Base-by-base conservation (phyloP, 225 moss, liverwort and hornwort genomes). In the Rhytidiadelphus loreus region DNA sequence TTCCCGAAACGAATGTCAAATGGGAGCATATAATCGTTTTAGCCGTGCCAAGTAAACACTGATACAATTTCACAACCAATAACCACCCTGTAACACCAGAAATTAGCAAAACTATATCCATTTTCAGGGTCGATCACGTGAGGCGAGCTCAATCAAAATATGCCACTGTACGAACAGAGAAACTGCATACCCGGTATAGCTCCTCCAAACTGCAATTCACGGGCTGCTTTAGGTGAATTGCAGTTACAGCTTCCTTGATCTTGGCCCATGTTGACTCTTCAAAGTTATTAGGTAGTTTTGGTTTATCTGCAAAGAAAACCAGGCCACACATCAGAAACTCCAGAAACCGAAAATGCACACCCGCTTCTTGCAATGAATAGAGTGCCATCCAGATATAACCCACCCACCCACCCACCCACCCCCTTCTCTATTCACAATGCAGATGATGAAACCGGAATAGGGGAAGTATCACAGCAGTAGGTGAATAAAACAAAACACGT, bases 131-230 rank as follows among this genome's bases (percentile, higher is more conserved):
- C 77, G 33, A 81, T 83, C 46, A 75, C 48, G 39, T 59, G n/a
- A 63, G 77, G 61, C 15, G 19, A n/a, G 15, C 21, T 32, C 60
- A 20, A 73, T 88, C 17, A 44, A 65, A 66, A 52, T 11, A 75
- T 71, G 41, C 50, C 14, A 85, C 55, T n/a, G 29, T 17, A 72
- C 71, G n/a, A 83, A 83, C 19, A 87, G 77, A 83, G 53, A 77
- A 65, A 84, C 52, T 48, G 66, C 94, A 83, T 85, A 97, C 97
- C 96, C 96, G 95, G 80, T 99, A 99, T 24, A 99, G 93, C 91
- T 97, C 96, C 92, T 99, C 99, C 87, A 97, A 88, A 96, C 97
- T 99, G 92, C 99, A 99, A 63, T 93, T 96, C 82, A 99, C 99
- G 81, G 99, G 97, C 91, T 95, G 96, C 96, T 99, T 97, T 84